phyloP scores from a whole-genome alignment of 2,329 filamentous ascomycete genomes.

The Clarireedia paspali region DNA sequence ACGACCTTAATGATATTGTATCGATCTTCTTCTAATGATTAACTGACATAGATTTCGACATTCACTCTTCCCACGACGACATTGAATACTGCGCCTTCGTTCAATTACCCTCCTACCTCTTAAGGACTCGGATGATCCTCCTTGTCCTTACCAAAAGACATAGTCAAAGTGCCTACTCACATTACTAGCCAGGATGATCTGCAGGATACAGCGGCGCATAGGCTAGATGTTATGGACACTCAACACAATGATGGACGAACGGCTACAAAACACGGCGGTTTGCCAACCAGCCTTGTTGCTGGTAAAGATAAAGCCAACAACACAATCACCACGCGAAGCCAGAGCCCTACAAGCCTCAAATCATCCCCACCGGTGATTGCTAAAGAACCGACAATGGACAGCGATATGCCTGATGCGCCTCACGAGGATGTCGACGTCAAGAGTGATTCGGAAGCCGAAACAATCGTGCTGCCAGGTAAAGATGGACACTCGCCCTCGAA shows the following conservation, averaged over 20 bases:
- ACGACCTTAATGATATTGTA: conserved; percentile 7
- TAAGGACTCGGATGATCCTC: conserved; percentile 24
- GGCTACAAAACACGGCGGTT: conserved; percentile 17
- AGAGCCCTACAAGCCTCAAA: conserved; percentile 23
- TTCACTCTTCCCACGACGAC: not conserved
- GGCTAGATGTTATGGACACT: conserved; percentile 29
- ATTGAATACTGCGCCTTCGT: not conserved
- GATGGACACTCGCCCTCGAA: conserved; percentile 58
- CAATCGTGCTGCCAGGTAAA: conserved; percentile 59
- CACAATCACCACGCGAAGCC: conserved; percentile 15
- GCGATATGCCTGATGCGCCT: conserved; percentile 14
- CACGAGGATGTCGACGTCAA: conserved; percentile 32
- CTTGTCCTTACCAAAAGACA: conserved; percentile 26
- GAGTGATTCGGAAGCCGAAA: conserved; percentile 64
- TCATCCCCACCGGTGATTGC: conserved; percentile 26
- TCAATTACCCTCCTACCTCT: not conserved
- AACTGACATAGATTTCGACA: not conserved
- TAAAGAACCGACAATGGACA: conserved; percentile 16
- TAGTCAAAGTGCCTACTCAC: conserved; percentile 29
- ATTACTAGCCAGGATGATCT: conserved; percentile 26
- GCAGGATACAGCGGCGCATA: conserved; percentile 23
- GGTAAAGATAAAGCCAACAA: conserved; percentile 19
- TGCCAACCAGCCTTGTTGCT: conserved; percentile 13
- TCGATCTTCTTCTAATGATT: not conserved
- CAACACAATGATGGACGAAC: conserved; percentile 21